These are phyloP conservation scores for Closterium sp. DNA, from an alignment of 139 green algal genomes.

Conservation along the genomic window DNA sequence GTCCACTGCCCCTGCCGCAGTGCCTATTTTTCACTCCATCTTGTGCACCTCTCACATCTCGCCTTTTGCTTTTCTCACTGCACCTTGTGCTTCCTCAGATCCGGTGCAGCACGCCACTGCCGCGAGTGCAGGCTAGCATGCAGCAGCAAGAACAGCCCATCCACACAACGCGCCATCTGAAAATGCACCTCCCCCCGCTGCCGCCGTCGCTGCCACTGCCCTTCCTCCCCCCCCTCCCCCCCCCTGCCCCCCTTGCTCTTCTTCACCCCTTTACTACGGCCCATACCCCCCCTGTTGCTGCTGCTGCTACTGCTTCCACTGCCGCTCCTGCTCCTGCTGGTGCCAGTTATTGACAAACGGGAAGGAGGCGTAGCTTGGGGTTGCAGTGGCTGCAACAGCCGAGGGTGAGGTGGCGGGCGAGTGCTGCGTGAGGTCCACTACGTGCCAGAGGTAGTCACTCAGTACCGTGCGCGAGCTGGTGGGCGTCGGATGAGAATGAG, in stretches of 20 bases:
- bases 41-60: neutral
- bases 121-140: slow-evolving; percentile 58
- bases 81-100: slow-evolving; percentile 53
- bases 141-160: slow-evolving; percentile 66
- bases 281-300: no score
- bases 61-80: no score
- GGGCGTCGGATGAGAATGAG: neutral
- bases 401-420: no score
- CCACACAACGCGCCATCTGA: slow-evolving; percentile 75
- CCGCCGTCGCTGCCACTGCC: neutral
- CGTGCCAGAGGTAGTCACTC: slow-evolving; percentile 16
- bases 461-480: slow-evolving; percentile 40
- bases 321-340: neutral
- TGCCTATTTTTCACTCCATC: neutral
- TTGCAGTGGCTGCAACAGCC: neutral
- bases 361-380: neutral
- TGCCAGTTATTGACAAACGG: neutral
- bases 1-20: no score
- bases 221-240: neutral
- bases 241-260: neutral
- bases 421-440: neutral
- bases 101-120: slow-evolving; percentile 57
- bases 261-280: neutral
- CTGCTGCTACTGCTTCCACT: neutral
- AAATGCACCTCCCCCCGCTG: slow-evolving; percentile 61